phyloP scores from a whole-genome alignment of 1,284 basidiomycete genomes.

The Agaricales sp. region DNA sequence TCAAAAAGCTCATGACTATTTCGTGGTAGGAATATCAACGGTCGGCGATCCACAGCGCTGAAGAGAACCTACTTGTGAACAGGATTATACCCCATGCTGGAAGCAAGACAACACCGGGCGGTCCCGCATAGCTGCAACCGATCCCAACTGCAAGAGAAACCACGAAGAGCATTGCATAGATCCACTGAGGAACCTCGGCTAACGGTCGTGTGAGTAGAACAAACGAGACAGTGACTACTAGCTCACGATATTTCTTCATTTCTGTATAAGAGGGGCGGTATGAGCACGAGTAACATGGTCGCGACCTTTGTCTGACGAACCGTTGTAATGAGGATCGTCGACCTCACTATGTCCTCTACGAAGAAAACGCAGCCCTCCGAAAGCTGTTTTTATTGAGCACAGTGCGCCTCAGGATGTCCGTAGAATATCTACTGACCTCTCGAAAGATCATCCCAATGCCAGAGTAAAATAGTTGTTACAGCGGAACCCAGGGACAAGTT shows the following conservation, averaged over 20 bases:
- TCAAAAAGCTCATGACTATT: conserved; percentile 27
- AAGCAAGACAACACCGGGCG: conserved; percentile 31
- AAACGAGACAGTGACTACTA: not conserved
- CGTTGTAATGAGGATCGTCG: conserved; percentile 37
- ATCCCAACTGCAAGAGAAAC: conserved; percentile 42
- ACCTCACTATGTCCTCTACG: conserved; percentile 25
- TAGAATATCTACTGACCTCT: conserved; percentile 12
- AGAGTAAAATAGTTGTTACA: conserved; percentile 36
- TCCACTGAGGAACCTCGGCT: conserved; percentile 49
- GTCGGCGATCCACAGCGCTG: too few species aligned
- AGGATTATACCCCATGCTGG: conserved; percentile 44
- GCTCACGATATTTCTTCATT: conserved; percentile 40
- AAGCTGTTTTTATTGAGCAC: conserved; percentile 19
- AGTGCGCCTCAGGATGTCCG: not conserved
- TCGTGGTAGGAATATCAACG: too few species aligned
- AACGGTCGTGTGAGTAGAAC: conserved; percentile 13
- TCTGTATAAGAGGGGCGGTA: conserved; percentile 16
- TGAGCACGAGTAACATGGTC: not conserved
- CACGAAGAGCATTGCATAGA: conserved; percentile 35
- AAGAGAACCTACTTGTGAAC: too few species aligned
- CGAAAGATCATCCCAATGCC: conserved; percentile 37
- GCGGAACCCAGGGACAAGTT: conserved; percentile 40
- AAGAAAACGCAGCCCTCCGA: conserved; percentile 31
- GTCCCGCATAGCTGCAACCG: conserved; percentile 37
- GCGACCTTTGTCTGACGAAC: conserved; percentile 15